A percentile compares a stretch with the other conserved stretches of the same genome.
phyloP scores from a whole-genome alignment of 139 green algal genomes.

The Closterium sp. region DNA sequence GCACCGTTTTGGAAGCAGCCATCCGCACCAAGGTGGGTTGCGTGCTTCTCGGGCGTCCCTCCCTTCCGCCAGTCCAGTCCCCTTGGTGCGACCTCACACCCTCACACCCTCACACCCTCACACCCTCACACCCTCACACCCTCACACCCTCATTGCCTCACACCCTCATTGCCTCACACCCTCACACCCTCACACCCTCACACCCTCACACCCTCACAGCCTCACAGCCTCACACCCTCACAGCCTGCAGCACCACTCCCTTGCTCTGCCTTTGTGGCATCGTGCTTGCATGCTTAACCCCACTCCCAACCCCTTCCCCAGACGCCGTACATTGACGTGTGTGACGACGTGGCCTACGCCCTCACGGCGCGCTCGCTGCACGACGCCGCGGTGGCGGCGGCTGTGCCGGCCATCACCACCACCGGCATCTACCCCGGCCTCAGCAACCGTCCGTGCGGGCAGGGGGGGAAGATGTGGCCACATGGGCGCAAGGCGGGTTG shows the following conservation, averaged over 20 bases:
- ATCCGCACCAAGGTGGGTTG: conserved; percentile 22
- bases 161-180: no score
- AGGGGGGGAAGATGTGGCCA: no score
- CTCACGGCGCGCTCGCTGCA: conserved; percentile 61
- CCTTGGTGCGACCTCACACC: no score
- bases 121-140: no score
- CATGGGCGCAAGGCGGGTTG: no score
- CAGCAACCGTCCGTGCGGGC: conserved; percentile 61
- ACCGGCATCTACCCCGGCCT: conserved; percentile 85
- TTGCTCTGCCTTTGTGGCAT: neutral
- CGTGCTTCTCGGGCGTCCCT: neutral
- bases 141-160: no score
- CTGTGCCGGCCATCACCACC: conserved; percentile 85
- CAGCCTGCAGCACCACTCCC: neutral
- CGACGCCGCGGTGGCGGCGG: conserved; percentile 64
- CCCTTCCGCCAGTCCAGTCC: no score
- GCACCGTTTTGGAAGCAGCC: conserved; percentile 44
- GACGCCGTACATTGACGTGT: conserved; percentile 91
- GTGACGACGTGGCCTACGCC: conserved; percentile 82
- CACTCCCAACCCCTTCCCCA: neutral
- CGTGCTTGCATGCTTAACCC: no score
- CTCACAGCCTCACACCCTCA: neutral
- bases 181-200: no score
- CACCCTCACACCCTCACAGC: no score
- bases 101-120: no score